Conservation (phyloP, 2,329 filamentous ascomycete species). For the Ophiostoma piceae region DNA sequence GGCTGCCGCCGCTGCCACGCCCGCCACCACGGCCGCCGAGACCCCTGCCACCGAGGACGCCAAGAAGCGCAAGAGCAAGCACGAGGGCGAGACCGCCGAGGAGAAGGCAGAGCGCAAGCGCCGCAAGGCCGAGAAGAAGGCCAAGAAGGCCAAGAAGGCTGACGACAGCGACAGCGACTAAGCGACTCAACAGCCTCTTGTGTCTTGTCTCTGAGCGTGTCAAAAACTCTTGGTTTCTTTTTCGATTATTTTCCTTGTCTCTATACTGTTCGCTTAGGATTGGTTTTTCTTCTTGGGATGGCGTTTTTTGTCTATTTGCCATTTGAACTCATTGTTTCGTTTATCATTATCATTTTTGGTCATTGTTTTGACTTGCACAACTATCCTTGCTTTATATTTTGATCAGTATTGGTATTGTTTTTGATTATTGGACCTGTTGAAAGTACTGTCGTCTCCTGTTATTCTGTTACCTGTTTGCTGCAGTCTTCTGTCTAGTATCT, state of each 20-base stretch:
- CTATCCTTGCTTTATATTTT: constrained; percentile 10
- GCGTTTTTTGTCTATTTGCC: constrained; percentile 14
- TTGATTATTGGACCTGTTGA: not conserved
- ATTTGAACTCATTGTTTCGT: constrained; percentile 6
- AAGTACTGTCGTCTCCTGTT: not conserved
- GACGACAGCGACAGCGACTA: constrained; percentile 30
- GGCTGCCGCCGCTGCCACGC: constrained; percentile 32
- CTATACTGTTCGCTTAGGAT: constrained; percentile 13
- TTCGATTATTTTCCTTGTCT: constrained; percentile 2
- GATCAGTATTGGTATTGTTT: constrained; percentile 5
- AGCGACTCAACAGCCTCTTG: not conserved
- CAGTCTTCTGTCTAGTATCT: not conserved
- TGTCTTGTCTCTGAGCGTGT: not conserved
- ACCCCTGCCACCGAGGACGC: constrained; percentile 41
- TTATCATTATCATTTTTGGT: not conserved
- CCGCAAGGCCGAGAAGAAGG: constrained; percentile 35
- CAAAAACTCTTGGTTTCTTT: not conserved
- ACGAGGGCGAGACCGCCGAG: constrained; percentile 68
- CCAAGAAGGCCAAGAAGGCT: constrained; percentile 29
- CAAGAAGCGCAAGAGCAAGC: constrained; percentile 72
- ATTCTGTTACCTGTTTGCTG: not conserved
- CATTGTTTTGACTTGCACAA: constrained; percentile 10
- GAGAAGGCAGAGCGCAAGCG: constrained; percentile 46
- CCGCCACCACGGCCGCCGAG: constrained; percentile 28
- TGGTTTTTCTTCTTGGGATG: not conserved